A percentile compares a stretch with the other conserved stretches of the same genome.
phyloP scores from a whole-genome alignment of 31 red algal genomes.

The Endocladia muricata region DNA sequence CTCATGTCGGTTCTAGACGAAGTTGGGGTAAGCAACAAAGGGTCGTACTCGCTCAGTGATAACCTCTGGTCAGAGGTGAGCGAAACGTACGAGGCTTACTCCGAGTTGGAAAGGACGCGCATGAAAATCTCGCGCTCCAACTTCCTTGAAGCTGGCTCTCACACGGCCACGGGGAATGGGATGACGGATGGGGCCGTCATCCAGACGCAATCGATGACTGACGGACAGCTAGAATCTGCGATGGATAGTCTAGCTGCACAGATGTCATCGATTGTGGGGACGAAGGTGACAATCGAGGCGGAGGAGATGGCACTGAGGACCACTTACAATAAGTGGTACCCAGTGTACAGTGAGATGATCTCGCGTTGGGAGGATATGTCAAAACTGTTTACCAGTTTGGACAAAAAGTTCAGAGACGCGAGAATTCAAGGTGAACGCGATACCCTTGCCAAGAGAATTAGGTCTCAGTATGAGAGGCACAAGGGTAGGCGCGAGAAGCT shows the following conservation, averaged over 20 bases:
- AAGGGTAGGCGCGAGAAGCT: slow-evolving; percentile 5
- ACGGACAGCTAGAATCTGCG: not conserved
- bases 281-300: not conserved
- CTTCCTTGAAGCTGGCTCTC: not conserved
- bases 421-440: not conserved
- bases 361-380: not conserved
- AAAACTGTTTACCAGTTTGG: not conserved
- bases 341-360: slow-evolving; percentile 11
- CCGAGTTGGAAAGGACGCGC: not conserved
- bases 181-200: not conserved
- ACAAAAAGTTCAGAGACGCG: not conserved
- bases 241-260: not conserved
- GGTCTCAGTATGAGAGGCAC: not conserved
- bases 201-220: not conserved
- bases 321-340: not conserved
- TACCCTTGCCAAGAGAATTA: not conserved
- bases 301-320: not conserved
- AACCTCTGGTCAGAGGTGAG: not conserved
- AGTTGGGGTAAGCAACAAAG: not conserved
- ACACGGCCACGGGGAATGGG: not conserved
- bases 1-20: not conserved
- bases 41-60: not conserved
- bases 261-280: not conserved
- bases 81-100: slow-evolving; percentile 1
- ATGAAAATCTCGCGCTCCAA: not conserved